A percentile compares a stretch with the other conserved stretches of the same genome.
Conservation (phyloP, 495 filamentous ascomycete species). For the Trichoderma asperelloides region DNA sequence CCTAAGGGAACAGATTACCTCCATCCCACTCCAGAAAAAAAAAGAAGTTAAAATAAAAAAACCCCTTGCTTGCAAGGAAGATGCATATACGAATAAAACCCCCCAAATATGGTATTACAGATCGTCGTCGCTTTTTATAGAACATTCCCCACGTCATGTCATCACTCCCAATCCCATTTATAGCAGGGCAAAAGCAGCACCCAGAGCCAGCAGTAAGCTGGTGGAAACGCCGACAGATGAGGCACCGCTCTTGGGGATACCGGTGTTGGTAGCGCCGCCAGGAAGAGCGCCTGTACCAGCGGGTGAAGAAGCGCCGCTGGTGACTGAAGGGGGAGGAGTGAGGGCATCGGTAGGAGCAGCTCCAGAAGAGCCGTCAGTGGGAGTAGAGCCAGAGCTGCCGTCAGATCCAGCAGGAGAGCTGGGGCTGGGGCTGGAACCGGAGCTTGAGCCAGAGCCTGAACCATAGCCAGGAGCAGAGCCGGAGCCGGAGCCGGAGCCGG, state of each 20-base stretch:
- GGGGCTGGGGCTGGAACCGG: slow-evolving; percentile 17
- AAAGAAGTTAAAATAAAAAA: background rate
- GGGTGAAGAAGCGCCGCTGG: background rate
- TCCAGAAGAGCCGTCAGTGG: slow-evolving; percentile 9
- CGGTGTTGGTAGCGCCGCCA: slow-evolving; percentile 8
- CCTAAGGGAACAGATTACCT: background rate
- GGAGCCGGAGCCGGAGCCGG: slow-evolving; percentile 23
- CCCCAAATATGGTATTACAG: slow-evolving; percentile 7
- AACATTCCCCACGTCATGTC: background rate
- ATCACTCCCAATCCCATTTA: background rate
- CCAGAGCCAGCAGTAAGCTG: slow-evolving; percentile 14
- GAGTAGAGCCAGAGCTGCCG: slow-evolving; percentile 12
- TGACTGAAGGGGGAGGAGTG: background rate
- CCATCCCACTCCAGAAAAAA: background rate
- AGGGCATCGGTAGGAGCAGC: slow-evolving; percentile 5
- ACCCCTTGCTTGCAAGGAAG: slow-evolving; percentile 6
- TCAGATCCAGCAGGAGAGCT: slow-evolving; percentile 16
- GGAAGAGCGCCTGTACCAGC: slow-evolving; percentile 1
- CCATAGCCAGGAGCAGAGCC: slow-evolving; percentile 24
- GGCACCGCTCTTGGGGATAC: slow-evolving; percentile 7
- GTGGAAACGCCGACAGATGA: slow-evolving; percentile 17
- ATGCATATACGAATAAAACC: background rate
- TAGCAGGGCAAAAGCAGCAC: slow-evolving; percentile 7
- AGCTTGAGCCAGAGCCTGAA: slow-evolving; percentile 19
- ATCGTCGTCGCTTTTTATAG: background rate